Conservation (phyloP, 1,284 basidiomycete species). For the Ceratobasidium papillatum region DNA sequence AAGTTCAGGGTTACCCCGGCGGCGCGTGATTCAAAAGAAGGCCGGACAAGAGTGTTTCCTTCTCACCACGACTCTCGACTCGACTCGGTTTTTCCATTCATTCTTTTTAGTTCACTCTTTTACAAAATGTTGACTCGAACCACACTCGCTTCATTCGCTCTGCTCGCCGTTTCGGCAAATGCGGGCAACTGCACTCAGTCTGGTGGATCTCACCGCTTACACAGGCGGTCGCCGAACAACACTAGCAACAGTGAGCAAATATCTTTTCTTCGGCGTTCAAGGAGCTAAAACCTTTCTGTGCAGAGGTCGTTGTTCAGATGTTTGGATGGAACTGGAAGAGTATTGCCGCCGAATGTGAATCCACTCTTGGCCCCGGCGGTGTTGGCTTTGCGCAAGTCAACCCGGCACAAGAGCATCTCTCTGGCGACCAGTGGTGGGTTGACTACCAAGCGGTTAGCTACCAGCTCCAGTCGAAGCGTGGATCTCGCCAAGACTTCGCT, state of each 20-base stretch:
- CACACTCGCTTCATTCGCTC: constrained; percentile 23
- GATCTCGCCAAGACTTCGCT: constrained; percentile 44
- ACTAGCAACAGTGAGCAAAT: constrained; percentile 27
- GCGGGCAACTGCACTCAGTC: constrained; percentile 24
- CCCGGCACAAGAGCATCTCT: constrained; percentile 45
- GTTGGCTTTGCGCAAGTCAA: constrained; percentile 42
- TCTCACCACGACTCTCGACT: neutral
- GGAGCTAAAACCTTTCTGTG: neutral
- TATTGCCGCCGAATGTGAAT: constrained; percentile 43
- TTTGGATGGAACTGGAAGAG: constrained; percentile 44
- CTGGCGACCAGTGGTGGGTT: constrained; percentile 70
- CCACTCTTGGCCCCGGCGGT: constrained; percentile 40
- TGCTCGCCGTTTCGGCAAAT: constrained; percentile 15
- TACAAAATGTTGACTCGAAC: constrained; percentile 23
- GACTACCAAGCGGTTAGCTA: constrained; percentile 68
- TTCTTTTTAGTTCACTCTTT: constrained; percentile 26
- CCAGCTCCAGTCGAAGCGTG: constrained; percentile 46
- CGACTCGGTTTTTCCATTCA: constrained; percentile 2
- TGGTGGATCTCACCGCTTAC: neutral
- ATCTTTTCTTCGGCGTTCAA: neutral
- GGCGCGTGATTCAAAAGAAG: neutral
- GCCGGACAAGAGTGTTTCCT: neutral
- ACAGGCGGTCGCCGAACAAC: constrained; percentile 18
- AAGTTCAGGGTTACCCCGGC: neutral
- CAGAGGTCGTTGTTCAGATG: constrained; percentile 42